Conservation (phyloP, 1,284 basidiomycete species). For the Phylloporus sp. region DNA sequence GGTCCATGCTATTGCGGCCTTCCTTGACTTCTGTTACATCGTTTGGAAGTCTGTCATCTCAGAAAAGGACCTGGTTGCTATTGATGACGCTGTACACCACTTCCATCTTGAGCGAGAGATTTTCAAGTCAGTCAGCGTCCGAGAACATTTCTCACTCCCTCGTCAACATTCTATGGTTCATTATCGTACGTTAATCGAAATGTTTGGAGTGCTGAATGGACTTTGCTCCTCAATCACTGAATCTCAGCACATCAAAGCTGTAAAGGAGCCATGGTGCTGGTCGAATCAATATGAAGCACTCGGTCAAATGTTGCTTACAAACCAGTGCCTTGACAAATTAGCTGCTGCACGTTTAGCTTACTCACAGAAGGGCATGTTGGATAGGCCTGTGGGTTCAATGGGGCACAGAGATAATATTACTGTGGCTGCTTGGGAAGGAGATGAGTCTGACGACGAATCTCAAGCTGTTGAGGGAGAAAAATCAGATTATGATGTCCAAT, state of each 20-base stretch:
- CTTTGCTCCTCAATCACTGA: slow-evolving; percentile 13
- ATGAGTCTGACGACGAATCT: too few species aligned
- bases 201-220: slow-evolving; percentile 12
- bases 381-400: too few species aligned
- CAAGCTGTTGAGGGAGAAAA: too few species aligned
- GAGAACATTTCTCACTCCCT: slow-evolving; percentile 27
- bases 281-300: slow-evolving; percentile 31
- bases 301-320: slow-evolving; percentile 34
- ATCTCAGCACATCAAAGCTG: slow-evolving; percentile 17
- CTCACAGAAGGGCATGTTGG: slow-evolving; percentile 4
- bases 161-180: slow-evolving; percentile 30
- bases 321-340: slow-evolving; percentile 11
- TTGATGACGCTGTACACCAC: slow-evolving; percentile 18
- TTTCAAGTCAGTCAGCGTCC: too few species aligned
- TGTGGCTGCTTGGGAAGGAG: too few species aligned
- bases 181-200: slow-evolving; percentile 14
- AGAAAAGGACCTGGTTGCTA: slow-evolving; percentile 17
- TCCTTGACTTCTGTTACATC: slow-evolving; percentile 37
- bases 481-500: too few species aligned
- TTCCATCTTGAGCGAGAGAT: slow-evolving; percentile 24
- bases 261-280: slow-evolving; percentile 30
- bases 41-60: slow-evolving; percentile 18
- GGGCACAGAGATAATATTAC: too few species aligned
- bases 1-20: slow-evolving; percentile 9
- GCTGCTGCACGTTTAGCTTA: slow-evolving; percentile 3